Percentiles rank a stretch among this genome's conserved stretches.
These are phyloP conservation scores for Pisolithus albus DNA, from an alignment of 768 basidiomycete genomes.

Conservation along the genomic window DNA sequence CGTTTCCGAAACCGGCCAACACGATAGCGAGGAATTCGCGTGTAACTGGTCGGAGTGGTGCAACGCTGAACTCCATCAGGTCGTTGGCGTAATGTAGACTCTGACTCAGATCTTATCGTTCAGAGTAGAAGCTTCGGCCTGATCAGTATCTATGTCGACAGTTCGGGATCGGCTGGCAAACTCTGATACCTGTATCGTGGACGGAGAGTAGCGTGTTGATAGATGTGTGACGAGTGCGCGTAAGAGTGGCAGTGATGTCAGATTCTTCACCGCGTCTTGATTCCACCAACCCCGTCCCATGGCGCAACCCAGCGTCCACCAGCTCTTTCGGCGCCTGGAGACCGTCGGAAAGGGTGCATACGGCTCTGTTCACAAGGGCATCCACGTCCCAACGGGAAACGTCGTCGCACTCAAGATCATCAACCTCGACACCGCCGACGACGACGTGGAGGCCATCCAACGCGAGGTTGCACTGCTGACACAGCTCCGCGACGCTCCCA, in stretches of 20 bases:
- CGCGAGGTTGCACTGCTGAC: slow-evolving; percentile 89
- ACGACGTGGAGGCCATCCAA: slow-evolving; percentile 95
- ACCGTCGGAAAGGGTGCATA: slow-evolving; percentile 95
- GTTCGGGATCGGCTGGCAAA: slow-evolving; percentile 6
- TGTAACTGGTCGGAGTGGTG: slow-evolving; percentile 44
- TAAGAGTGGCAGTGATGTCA: too few species aligned
- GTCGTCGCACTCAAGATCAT: slow-evolving; percentile 98
- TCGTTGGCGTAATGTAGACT: slow-evolving; percentile 15
- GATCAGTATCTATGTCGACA: not conserved
- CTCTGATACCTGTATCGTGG: too few species aligned
- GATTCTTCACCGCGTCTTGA: too few species aligned
- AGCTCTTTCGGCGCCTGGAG: slow-evolving; percentile 80
- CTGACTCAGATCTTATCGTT: not conserved
- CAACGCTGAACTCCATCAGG: slow-evolving; percentile 56
- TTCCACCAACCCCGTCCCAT: slow-evolving; percentile 19
- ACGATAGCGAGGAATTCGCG: slow-evolving; percentile 86
- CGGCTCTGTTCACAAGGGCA: slow-evolving; percentile 90
- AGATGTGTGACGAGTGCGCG: too few species aligned
- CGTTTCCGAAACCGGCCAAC: slow-evolving; percentile 88
- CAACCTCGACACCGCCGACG: slow-evolving; percentile 93
- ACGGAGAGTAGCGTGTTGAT: too few species aligned
- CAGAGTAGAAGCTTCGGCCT: not conserved
- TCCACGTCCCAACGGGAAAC: slow-evolving; percentile 76
- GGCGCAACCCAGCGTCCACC: slow-evolving; percentile 60
- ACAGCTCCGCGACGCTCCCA: slow-evolving; percentile 83